These are phyloP conservation scores for Paraglomus brasilianum DNA, from an alignment of 192 early-diverging fungal species.

Conservation along the genomic window DNA sequence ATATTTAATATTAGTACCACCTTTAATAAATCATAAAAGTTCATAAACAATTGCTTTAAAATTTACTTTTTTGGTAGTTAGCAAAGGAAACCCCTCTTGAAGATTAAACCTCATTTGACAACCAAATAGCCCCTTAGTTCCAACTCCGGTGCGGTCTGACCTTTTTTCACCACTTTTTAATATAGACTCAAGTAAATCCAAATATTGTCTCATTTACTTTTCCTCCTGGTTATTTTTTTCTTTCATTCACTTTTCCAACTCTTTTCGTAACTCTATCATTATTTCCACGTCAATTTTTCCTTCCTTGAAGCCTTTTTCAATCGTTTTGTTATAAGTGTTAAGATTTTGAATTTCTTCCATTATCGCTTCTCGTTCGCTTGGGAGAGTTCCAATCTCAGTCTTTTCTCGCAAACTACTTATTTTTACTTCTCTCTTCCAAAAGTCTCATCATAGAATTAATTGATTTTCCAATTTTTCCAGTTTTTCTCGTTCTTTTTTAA, in stretches of 20 bases:
- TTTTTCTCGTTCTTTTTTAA: slow-evolving; percentile 9
- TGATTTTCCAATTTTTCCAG: slow-evolving; percentile 13
- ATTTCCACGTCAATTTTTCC: slow-evolving; percentile 14
- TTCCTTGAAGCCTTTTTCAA: slow-evolving; percentile 14
- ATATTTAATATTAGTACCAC: slow-evolving; percentile 9
- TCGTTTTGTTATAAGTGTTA: slow-evolving; percentile 10
- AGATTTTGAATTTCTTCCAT: not conserved
- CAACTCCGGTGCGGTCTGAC: slow-evolving; percentile 4
- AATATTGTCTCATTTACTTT: not conserved
- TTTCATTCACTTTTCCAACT: slow-evolving; percentile 7
- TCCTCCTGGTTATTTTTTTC: not conserved
- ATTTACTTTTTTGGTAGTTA: slow-evolving; percentile 12
- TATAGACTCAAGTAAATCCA: not conserved
- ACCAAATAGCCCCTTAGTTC: slow-evolving; percentile 8
- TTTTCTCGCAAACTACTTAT: not conserved
- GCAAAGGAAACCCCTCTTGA: not conserved
- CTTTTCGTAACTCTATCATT: not conserved
- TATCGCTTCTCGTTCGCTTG: slow-evolving; percentile 2
- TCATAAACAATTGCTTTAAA: slow-evolving; percentile 15
- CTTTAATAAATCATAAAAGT: slow-evolving; percentile 16
- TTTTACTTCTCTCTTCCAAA: slow-evolving; percentile 14
- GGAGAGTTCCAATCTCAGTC: not conserved
- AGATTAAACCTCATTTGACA: slow-evolving; percentile 14
- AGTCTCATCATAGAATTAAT: slow-evolving; percentile 11
- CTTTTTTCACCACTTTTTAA: slow-evolving; percentile 10